Evolutionary conservation across 2,329 filamentous ascomycete species (phyloP).

Genomic region (Phialophora tarda): DNA sequence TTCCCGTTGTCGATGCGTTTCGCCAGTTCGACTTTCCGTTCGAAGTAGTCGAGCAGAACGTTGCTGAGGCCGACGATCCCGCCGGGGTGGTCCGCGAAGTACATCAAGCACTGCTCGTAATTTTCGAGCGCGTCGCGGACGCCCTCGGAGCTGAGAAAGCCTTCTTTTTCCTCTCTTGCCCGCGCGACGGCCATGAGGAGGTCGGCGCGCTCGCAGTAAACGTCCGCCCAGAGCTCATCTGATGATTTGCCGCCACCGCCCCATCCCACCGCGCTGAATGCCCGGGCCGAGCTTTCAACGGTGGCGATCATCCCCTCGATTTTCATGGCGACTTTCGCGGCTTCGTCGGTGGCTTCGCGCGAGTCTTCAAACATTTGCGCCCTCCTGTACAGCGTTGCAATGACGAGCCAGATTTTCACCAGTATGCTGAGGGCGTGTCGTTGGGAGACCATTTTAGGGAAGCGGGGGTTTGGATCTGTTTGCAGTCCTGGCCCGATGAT

Average conservation of each 20-base stretch:
- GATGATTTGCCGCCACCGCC: slow-evolving; percentile 74
- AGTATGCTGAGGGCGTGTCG: slow-evolving; percentile 65
- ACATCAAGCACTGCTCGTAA: slow-evolving; percentile 81
- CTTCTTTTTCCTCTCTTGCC: slow-evolving; percentile 35
- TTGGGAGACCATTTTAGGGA: slow-evolving; percentile 58
- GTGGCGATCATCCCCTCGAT: slow-evolving; percentile 71
- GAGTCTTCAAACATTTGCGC: slow-evolving; percentile 81
- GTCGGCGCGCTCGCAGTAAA: slow-evolving; percentile 77
- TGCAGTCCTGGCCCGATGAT: slow-evolving; percentile 39
- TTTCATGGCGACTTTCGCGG: slow-evolving; percentile 72
- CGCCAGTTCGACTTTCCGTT: slow-evolving; percentile 50
- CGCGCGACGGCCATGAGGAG: slow-evolving; percentile 66
- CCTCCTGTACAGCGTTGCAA: slow-evolving; percentile 84
- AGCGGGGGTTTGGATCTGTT: slow-evolving; percentile 51
- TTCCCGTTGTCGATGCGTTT: slow-evolving; percentile 40
- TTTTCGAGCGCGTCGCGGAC: slow-evolving; percentile 73
- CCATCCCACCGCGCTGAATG: slow-evolving; percentile 72
- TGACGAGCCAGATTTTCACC: slow-evolving; percentile 85
- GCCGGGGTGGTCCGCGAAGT: slow-evolving; percentile 77
- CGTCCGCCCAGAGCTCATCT: slow-evolving; percentile 83
- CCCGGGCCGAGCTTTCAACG: slow-evolving; percentile 66
- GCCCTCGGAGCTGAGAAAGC: slow-evolving; percentile 22
- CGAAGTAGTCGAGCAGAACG: slow-evolving; percentile 85
- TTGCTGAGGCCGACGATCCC: slow-evolving; percentile 83
- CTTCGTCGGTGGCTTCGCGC: slow-evolving; percentile 79